Evolutionary conservation across 306 rosid genomes (phyloP).

Genomic region (Vachellia collinsii): DNA sequence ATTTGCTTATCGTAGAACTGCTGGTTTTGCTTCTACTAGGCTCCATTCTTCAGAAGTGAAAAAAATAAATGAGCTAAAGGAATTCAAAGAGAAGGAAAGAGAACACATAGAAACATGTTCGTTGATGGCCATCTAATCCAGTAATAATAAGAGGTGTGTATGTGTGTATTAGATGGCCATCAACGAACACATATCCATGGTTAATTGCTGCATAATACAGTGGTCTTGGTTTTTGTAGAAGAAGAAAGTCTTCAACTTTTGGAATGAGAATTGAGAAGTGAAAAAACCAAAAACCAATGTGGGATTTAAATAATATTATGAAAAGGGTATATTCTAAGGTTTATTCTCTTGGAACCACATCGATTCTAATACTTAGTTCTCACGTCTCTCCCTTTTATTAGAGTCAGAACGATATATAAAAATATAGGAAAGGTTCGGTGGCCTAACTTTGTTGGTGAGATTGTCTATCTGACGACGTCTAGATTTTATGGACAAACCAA

Average conservation of each 20-base stretch:
- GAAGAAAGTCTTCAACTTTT: background rate
- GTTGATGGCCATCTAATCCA: conserved; percentile 52
- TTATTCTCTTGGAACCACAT: conserved; percentile 2
- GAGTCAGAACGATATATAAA: background rate
- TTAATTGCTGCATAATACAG: background rate
- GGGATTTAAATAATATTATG: background rate
- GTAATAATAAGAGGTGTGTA: background rate
- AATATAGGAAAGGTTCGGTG: background rate
- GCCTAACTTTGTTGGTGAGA: background rate
- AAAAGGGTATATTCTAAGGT: background rate
- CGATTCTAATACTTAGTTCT: background rate
- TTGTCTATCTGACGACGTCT: background rate
- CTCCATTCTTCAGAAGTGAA: too few relatives aligned
- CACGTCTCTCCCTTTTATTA: background rate
- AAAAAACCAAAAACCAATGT: background rate
- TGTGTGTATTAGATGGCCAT: conserved; percentile 42
- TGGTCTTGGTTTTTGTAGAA: too few relatives aligned
- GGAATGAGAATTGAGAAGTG: background rate
- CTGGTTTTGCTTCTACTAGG: too few relatives aligned
- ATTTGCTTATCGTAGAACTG: too few relatives aligned
- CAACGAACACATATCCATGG: conserved; percentile 34
- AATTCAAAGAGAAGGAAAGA: background rate
- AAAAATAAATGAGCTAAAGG: too few relatives aligned
- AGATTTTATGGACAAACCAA: background rate
- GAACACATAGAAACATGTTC: conserved; percentile 34